Evolutionary conservation across 345 rosid species (phyloP), one percentile per base, ranked within the genome.

Genomic region (Pelargonium nanum): DNA sequence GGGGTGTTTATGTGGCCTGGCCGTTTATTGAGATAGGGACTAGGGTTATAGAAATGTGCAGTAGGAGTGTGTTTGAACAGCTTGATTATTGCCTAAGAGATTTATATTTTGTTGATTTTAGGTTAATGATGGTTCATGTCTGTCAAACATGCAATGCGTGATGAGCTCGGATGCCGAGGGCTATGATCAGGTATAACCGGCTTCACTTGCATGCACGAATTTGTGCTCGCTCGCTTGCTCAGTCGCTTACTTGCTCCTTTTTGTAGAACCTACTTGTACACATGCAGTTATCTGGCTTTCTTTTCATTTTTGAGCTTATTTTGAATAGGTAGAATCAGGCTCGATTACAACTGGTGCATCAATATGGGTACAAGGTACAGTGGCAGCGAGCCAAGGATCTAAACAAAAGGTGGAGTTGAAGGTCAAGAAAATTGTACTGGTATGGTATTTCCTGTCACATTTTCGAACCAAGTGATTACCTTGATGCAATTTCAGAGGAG

Each of bases 111-210:
- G 24, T 25, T 28, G 23, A 22, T 52, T 69, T 22, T 57, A 89
- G 99, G 80, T 93, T 60, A 93, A 89, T 61, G 99, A 93, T 72
- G 96, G 99, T 40, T 89, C 99, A 1, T 89, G 96, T 74, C 76
- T 93, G 58, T 87, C 97, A 1, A 93, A 84, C 59, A 81, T 93
- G 96, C 99, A 93, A 93, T 89, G 97, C 62, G 97, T 89, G 57
- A 60, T 93, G 86, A 78, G 69, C 57, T 67, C 80, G 1, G 90
- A 89, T n/a, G 87, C 87, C 19, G 87, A 89, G 50, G 97, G 99
- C 19, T 84, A 84, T 67, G 92, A 89, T 79, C 92, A 89, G 95
- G 97, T 93, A 78, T 60, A 7, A 20, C 40, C 40, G n/a, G n/a
- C n/a, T n/a, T n/a, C n/a, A n/a, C n/a, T n/a, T n/a, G n/a, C n/a